phyloP scores from a whole-genome alignment of 768 basidiomycete species.

The Cubamyces sp. region DNA sequence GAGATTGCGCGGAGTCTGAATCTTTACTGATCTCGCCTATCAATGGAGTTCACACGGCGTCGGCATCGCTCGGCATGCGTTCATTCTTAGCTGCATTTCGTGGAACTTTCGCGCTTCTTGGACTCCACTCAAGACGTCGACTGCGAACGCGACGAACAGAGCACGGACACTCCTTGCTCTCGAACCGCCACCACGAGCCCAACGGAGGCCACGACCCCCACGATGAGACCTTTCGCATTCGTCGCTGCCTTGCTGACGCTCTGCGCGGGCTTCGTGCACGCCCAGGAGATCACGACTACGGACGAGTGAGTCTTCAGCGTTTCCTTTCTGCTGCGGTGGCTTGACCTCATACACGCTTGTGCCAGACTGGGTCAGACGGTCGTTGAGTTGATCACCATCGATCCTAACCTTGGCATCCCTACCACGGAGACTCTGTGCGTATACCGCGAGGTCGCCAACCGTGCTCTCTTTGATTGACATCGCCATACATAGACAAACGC shows the following conservation, averaged over 20 bases:
- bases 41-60: neutral
- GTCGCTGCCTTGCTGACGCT: constrained; percentile 23
- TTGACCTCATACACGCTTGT: neutral
- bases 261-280: constrained; percentile 27
- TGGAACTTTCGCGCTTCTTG: neutral
- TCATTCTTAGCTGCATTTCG: constrained; percentile 10
- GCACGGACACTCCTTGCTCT: neutral
- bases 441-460: constrained; percentile 1
- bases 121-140: constrained; percentile 7
- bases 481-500: constrained; percentile 23
- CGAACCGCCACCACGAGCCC: constrained; percentile 4
- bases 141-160: neutral
- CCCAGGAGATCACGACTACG: constrained; percentile 52
- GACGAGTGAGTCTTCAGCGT: constrained; percentile 47
- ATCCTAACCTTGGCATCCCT: constrained; percentile 41
- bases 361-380: constrained; percentile 53
- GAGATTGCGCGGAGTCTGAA: constrained; percentile 18
- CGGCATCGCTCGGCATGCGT: constrained; percentile 22
- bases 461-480: constrained; percentile 14
- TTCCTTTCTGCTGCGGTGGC: constrained; percentile 7
- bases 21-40: neutral
- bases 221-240: constrained; percentile 29
- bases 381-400: constrained; percentile 50
- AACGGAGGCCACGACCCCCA: constrained; percentile 12
- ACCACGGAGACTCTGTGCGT: constrained; percentile 51